Evolutionary conservation across 2,329 filamentous ascomycete genomes (phyloP), one percentile per base, ranked within the genome.

Genomic region (Magnaporthiopsis rhizophila): DNA sequence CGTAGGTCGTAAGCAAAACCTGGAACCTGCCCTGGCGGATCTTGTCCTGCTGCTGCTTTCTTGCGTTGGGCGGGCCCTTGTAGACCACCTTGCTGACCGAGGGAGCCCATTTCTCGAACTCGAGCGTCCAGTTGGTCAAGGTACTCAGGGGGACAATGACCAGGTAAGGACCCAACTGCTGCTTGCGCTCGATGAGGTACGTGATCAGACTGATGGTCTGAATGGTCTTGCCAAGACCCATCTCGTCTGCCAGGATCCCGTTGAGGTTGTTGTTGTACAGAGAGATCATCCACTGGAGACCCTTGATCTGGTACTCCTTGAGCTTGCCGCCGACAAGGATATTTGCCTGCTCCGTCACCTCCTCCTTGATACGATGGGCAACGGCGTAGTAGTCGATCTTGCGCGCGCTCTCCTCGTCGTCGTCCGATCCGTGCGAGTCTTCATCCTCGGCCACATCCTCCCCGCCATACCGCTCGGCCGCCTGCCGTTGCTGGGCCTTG

Each of bases 201-300:
- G 94, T 97, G 72, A 99, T 90, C 78, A 99, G 81, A 81, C 91
- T 96, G 78, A 99, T 99, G 59, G 95, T 98, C 78, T 99, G 95
- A 71, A 99, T 99, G 0, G 95, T 99, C 81, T 99, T 99, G 76
- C 95, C 95, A 69, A 99, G 91, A 88, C 95, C 95, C 95, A 99
- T 99, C 79, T 99, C 95, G 72, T 99, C 95, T 65, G 95, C 95
- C 71, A 99, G 82, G 69, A 99, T 98, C 84, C 95, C 95, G 76
- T 99, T 99, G 69, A 99, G 86, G 78, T 97, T 99, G 82, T 99
- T 99, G 87, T 99, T 99, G 85, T 98, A 99, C 18, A 99, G 84
- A 18, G 95, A 99, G 66, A 99, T 89, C 95, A 99, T 99, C 95
- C 95, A 99, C 76, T 99, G 94, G 94, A 99, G 81, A 84, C 95